phyloP scores from a whole-genome alignment of 352 stramenopile genomes.

The Phytopythium cucurbitacearum region DNA sequence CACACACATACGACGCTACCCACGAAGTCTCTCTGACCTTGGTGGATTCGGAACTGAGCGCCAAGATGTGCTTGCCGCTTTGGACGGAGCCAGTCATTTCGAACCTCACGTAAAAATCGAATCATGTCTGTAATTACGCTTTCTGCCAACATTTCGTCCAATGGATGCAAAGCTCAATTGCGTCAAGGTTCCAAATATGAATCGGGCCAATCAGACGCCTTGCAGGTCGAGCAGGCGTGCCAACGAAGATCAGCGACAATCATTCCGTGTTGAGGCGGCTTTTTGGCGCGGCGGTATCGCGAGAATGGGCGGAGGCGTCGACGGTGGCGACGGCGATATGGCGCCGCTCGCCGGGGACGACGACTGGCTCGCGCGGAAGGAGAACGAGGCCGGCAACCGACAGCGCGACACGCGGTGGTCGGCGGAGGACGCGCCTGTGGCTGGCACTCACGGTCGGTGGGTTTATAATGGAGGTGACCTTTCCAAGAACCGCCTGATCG shows the following conservation, averaged over 20 bases:
- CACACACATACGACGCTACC: conserved; percentile 1
- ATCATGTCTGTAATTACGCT: not conserved
- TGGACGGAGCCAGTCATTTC: conserved; percentile 5
- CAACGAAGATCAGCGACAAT: no score
- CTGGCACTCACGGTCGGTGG: conserved; percentile 12
- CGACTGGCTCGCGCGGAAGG: conserved; percentile 9
- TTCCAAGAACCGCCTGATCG: conserved; percentile 1
- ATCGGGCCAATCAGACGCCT: conserved; percentile 1
- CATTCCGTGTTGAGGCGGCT: not conserved
- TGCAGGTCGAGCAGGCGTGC: no score
- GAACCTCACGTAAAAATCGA: not conserved
- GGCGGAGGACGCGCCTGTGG: conserved; percentile 16
- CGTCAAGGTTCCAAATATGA: not conserved
- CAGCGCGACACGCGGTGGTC: conserved; percentile 10
- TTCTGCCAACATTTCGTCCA: not conserved
- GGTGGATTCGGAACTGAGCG: conserved; percentile 13
- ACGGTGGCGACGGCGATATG: conserved; percentile 8
- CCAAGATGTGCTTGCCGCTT: not conserved
- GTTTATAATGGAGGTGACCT: not conserved
- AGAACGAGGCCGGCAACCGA: conserved; percentile 17
- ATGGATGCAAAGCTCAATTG: not conserved
- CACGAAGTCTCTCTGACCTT: no score
- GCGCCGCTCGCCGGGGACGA: conserved; percentile 4
- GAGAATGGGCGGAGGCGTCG: conserved; percentile 1
- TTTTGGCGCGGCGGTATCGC: conserved; percentile 6